Evolutionary conservation across 1,139 yeast genomes (phyloP).

Genomic region (Suhomyces anneliseae): DNA sequence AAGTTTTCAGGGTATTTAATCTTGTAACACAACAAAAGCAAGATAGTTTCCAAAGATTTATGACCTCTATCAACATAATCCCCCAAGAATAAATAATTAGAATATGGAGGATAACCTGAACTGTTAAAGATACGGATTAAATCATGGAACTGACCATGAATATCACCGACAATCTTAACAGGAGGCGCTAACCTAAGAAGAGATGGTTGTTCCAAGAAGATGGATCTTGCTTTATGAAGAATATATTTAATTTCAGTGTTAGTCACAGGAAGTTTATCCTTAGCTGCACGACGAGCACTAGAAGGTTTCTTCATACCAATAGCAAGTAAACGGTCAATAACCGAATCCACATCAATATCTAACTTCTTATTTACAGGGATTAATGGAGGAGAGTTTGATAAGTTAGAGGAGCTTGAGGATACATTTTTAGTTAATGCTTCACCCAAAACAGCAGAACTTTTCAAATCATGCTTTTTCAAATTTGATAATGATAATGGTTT

Average conservation of each 20-base stretch:
- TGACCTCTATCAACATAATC: slow-evolving; percentile 88
- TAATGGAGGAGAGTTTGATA: slow-evolving; percentile 31
- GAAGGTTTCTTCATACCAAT: slow-evolving; percentile 35
- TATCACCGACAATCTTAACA: slow-evolving; percentile 83
- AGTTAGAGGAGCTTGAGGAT: slow-evolving; percentile 21
- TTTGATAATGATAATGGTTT: slow-evolving; percentile 12
- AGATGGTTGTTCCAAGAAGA: slow-evolving; percentile 76
- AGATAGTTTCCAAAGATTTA: slow-evolving; percentile 77
- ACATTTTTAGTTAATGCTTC: slow-evolving; percentile 13
- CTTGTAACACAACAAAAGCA: slow-evolving; percentile 70
- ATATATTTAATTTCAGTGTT: slow-evolving; percentile 62
- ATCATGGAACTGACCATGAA: slow-evolving; percentile 83
- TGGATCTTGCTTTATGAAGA: slow-evolving; percentile 65
- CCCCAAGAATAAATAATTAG: slow-evolving; percentile 78
- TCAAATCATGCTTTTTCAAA: slow-evolving; percentile 15
- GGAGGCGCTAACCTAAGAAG: slow-evolving; percentile 77
- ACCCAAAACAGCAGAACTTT: slow-evolving; percentile 9
- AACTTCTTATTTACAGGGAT: slow-evolving; percentile 17
- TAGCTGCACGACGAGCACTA: slow-evolving; percentile 26
- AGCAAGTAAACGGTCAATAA: slow-evolving; percentile 54
- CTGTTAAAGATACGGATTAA: slow-evolving; percentile 69
- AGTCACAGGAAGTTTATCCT: slow-evolving; percentile 46
- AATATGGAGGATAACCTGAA: slow-evolving; percentile 78
- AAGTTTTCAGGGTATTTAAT: slow-evolving; percentile 82
- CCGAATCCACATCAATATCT: slow-evolving; percentile 51